Percentiles rank a stretch among this genome's conserved stretches.
phyloP scores from a whole-genome alignment of 1,284 basidiomycete species.

The Boletus calvinii region DNA sequence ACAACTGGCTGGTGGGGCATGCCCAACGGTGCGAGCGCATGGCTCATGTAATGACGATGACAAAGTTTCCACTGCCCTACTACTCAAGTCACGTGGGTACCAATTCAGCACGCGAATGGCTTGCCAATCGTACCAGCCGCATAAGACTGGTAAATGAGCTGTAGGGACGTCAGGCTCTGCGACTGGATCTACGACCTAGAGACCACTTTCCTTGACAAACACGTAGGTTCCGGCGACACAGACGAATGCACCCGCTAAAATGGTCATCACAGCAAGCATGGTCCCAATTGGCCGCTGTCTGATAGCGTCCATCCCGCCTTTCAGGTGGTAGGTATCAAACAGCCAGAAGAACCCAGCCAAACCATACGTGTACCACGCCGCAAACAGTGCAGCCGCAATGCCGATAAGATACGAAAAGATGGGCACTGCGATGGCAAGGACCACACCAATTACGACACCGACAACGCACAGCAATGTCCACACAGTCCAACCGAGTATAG shows the following conservation, averaged over 20 bases:
- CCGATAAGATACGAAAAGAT: conserved; percentile 56
- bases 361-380: conserved; percentile 59
- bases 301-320: conserved; percentile 38
- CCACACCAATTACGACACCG: conserved; percentile 47
- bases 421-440: conserved; percentile 55
- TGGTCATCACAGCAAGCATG: conserved; percentile 42
- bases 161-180: conserved; percentile 2
- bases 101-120: conserved; percentile 48
- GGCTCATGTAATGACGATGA: conserved; percentile 24
- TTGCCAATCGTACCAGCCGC: conserved; percentile 38
- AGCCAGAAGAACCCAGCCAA: conserved; percentile 58
- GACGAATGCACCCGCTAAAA: conserved; percentile 51
- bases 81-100: conserved; percentile 23
- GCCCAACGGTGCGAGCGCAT: background rate
- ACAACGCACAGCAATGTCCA: conserved; percentile 51
- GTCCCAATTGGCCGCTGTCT: conserved; percentile 35
- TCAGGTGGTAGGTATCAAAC: conserved; percentile 46
- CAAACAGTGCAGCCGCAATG: conserved; percentile 55
- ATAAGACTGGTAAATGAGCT: conserved; percentile 53
- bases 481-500: conserved; percentile 51
- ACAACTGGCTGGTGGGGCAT: background rate
- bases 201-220: conserved; percentile 43
- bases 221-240: conserved; percentile 52
- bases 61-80: conserved; percentile 6
- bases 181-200: background rate